These are phyloP conservation scores for Aspergillus fructus DNA, from an alignment of 2,329 filamentous ascomycete genomes.

Conservation along the genomic window DNA sequence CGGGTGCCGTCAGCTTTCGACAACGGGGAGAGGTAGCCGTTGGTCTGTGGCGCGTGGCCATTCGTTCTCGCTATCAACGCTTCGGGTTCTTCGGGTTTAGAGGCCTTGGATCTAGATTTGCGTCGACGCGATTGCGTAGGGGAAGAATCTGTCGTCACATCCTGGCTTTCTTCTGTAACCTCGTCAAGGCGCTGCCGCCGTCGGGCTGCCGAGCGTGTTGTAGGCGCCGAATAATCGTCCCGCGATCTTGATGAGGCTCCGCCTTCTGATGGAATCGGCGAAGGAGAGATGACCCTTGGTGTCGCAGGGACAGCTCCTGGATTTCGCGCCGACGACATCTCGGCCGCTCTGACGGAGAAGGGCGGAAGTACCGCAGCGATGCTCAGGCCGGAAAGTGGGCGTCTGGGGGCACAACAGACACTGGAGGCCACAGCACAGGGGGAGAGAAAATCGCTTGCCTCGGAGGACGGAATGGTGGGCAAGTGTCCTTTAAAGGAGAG, in stretches of 20 bases:
- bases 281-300: slow-evolving; percentile 86
- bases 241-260: slow-evolving; percentile 40
- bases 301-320: slow-evolving; percentile 68
- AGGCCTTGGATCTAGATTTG: slow-evolving; percentile 41
- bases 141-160: slow-evolving; percentile 53
- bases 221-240: slow-evolving; percentile 69
- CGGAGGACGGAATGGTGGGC: slow-evolving; percentile 38
- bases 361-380: slow-evolving; percentile 48
- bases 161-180: slow-evolving; percentile 44
- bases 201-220: slow-evolving; percentile 70
- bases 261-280: slow-evolving; percentile 65
- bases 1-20: slow-evolving; percentile 64
- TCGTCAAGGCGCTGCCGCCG: slow-evolving; percentile 55
- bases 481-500: slow-evolving; percentile 14
- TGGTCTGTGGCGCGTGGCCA: slow-evolving; percentile 34
- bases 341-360: slow-evolving; percentile 35
- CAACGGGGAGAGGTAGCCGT: slow-evolving; percentile 35
- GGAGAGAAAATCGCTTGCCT: slow-evolving; percentile 16
- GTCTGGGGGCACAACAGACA: slow-evolving; percentile 15
- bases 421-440: slow-evolving; percentile 25
- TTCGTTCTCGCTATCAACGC: slow-evolving; percentile 27
- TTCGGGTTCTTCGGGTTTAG: slow-evolving; percentile 36
- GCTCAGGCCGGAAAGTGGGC: slow-evolving; percentile 28
- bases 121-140: slow-evolving; percentile 52
- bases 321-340: slow-evolving; percentile 41